Evolutionary conservation across 176 grass and related monocot species (phyloP).

Genomic region (Oryza rufipogon): DNA sequence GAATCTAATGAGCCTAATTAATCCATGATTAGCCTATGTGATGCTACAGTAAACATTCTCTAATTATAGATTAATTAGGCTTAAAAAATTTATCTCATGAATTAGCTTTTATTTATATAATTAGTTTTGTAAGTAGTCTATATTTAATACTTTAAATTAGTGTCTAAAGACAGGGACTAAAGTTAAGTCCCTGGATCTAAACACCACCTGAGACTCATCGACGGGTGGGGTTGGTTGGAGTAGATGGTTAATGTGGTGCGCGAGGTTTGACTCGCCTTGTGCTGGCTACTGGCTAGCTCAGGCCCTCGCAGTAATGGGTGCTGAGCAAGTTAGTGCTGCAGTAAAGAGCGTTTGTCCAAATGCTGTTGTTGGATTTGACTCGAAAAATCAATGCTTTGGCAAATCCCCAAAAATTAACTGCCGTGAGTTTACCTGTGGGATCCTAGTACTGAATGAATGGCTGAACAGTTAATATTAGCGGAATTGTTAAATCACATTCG

Average conservation of each 20-base stretch:
- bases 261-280: slow-evolving; percentile 5
- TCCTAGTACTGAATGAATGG: neutral
- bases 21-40: no score
- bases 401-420: neutral
- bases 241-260: neutral
- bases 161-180: no score
- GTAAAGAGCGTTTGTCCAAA: slow-evolving; percentile 30
- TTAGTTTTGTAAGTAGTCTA: no score
- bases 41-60: no score
- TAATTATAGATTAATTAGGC: no score
- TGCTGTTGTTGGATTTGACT: slow-evolving; percentile 16
- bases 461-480: no score
- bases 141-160: no score
- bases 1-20: no score
- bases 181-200: no score
- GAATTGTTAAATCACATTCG: no score
- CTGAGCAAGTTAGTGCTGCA: slow-evolving; percentile 7
- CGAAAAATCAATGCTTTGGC: neutral
- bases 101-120: no score
- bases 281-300: neutral
- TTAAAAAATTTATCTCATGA: no score
- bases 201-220: neutral
- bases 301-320: neutral
- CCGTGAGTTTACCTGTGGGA: neutral
- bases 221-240: neutral